Evolutionary conservation across 2,329 filamentous ascomycete species (phyloP).

Genomic region (Emergomyces africanus): DNA sequence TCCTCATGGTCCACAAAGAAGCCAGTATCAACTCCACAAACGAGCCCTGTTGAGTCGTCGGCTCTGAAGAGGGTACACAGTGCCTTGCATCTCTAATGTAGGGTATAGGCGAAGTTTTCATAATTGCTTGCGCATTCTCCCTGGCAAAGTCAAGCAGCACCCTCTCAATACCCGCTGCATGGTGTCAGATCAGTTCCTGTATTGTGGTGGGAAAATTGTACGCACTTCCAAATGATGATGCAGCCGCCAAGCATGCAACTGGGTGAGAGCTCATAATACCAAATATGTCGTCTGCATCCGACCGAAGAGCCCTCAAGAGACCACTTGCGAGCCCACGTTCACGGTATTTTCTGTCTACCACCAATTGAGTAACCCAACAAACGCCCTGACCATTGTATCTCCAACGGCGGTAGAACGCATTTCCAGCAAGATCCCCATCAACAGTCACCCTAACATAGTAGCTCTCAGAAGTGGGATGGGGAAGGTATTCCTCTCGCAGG

Average conservation of each 20-base stretch:
- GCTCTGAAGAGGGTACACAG: slow-evolving; percentile 25
- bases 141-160: slow-evolving; percentile 16
- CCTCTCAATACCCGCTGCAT: too few relatives aligned
- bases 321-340: slow-evolving; percentile 22
- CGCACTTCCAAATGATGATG: too few relatives aligned
- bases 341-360: slow-evolving; percentile 26
- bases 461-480: background rate
- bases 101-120: slow-evolving; percentile 24
- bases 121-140: slow-evolving; percentile 20
- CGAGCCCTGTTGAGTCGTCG: slow-evolving; percentile 17
- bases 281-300: too few relatives aligned
- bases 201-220: too few relatives aligned
- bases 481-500: slow-evolving; percentile 7
- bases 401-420: slow-evolving; percentile 27
- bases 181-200: too few relatives aligned
- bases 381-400: slow-evolving; percentile 15
- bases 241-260: too few relatives aligned
- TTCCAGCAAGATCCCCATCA: slow-evolving; percentile 8
- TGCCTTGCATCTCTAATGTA: slow-evolving; percentile 29
- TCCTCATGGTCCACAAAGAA: slow-evolving; percentile 30
- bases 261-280: too few relatives aligned
- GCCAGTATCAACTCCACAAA: slow-evolving; percentile 23
- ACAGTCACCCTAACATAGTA: slow-evolving; percentile 6
- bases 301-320: too few relatives aligned
- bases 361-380: slow-evolving; percentile 33